Percentiles rank a stretch among this genome's conserved stretches.
Conservation (phyloP, 768 basidiomycete species). For the Asterophora parasitica region DNA sequence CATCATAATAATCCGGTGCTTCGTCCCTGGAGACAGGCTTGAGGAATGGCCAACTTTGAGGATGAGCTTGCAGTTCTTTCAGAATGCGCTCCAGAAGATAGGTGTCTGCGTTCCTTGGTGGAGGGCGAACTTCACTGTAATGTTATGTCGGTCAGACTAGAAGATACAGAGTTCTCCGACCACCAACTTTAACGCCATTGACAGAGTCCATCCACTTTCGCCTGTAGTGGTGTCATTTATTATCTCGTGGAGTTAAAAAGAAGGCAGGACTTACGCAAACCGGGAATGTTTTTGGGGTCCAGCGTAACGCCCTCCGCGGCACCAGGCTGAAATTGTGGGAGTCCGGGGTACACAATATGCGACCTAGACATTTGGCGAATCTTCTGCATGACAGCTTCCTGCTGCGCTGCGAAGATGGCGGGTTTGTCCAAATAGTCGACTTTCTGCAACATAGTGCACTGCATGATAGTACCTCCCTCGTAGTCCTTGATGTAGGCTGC, state of each 20-base stretch:
- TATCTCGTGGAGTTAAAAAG: conserved; percentile 3
- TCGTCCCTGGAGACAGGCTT: conserved; percentile 75
- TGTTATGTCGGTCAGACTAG: not conserved
- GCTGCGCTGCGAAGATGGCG: conserved; percentile 71
- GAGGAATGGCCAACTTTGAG: conserved; percentile 84
- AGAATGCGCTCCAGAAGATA: conserved; percentile 73
- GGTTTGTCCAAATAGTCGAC: conserved; percentile 85
- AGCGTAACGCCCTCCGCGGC: conserved; percentile 45
- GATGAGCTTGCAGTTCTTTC: conserved; percentile 71
- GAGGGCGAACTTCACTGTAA: conserved; percentile 29
- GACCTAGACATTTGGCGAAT: conserved; percentile 83
- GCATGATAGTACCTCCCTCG: conserved; percentile 99
- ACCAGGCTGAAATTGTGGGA: conserved; percentile 69
- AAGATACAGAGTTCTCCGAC: not conserved
- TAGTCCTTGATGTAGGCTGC: conserved; percentile 99
- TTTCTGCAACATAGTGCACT: conserved; percentile 91
- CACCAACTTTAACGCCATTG: conserved; percentile 69
- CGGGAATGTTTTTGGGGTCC: conserved; percentile 80
- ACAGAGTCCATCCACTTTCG: conserved; percentile 90
- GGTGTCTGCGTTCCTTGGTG: conserved; percentile 48
- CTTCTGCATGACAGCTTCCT: conserved; percentile 84
- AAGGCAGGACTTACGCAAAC: conserved; percentile 59
- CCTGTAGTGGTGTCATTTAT: conserved; percentile 36
- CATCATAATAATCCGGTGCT: conserved; percentile 85
- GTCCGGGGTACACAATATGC: conserved; percentile 79